phyloP scores from a whole-genome alignment of 192 early-diverging fungal genomes.

The Rhizophagus clarus region DNA sequence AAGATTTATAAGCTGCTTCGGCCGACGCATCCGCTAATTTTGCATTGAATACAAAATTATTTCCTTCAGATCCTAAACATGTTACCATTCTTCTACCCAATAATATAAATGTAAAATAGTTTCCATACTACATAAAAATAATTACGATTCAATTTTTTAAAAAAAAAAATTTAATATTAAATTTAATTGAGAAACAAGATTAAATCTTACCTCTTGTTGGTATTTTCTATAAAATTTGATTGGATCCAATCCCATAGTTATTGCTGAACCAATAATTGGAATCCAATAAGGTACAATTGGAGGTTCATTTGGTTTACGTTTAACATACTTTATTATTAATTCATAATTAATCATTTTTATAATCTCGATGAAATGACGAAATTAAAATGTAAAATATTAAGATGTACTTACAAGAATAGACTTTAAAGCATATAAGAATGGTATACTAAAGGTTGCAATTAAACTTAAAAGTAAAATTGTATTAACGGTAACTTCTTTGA shows the following conservation, averaged over 20 bases:
- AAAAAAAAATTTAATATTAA: neutral
- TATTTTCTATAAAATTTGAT: conserved; percentile 84
- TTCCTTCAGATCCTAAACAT: conserved; percentile 88
- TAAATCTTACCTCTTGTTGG: conserved; percentile 58
- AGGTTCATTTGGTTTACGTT: conserved; percentile 57
- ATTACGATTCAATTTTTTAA: neutral
- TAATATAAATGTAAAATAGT: conserved; percentile 92
- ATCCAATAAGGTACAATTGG: conserved; percentile 75
- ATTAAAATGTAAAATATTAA: neutral
- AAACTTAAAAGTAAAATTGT: neutral
- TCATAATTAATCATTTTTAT: neutral
- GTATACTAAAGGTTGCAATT: neutral
- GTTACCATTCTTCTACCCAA: conserved; percentile 89
- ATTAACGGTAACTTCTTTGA: neutral
- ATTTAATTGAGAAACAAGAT: neutral
- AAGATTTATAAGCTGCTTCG: conserved; percentile 89
- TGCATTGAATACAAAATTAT: conserved; percentile 96
- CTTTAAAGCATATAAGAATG: neutral
- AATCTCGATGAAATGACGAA: too few species aligned
- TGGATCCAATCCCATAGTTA: conserved; percentile 87
- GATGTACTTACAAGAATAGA: neutral
- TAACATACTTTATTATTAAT: neutral
- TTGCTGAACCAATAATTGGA: conserved; percentile 87
- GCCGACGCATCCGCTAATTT: conserved; percentile 83
- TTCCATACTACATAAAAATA: conserved; percentile 63